Conservation (phyloP, 1,139 yeast species). For the Debaryomyces robertsiae region DNA sequence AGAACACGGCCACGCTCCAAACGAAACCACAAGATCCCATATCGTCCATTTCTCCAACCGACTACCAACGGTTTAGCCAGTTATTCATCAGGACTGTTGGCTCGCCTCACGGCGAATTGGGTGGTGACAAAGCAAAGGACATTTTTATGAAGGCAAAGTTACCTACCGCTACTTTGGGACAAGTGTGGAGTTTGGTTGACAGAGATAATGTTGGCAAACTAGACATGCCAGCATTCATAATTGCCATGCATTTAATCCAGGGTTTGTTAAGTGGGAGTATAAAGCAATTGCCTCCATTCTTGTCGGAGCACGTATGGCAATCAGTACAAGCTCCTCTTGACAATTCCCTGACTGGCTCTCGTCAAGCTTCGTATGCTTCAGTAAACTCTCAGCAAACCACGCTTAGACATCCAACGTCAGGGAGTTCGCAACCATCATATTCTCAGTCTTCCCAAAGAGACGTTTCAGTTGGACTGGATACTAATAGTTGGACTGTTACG, state of each 20-base stretch:
- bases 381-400: constrained; percentile 53
- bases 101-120: constrained; percentile 44
- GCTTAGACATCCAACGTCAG: constrained; percentile 32
- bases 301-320: constrained; percentile 73
- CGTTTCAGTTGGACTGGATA: constrained; percentile 15
- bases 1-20: constrained; percentile 31
- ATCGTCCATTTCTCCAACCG: constrained; percentile 65
- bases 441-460: constrained; percentile 15
- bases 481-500: constrained; percentile 65
- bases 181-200: constrained; percentile 89
- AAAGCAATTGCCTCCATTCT: constrained; percentile 64
- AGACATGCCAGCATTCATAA: constrained; percentile 71
- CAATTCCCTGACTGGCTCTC: constrained; percentile 22
- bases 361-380: constrained; percentile 49
- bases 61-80: constrained; percentile 69
- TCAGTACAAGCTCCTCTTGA: constrained; percentile 35
- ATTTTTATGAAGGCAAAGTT: constrained; percentile 87
- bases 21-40: constrained; percentile 44
- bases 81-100: constrained; percentile 80
- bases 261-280: constrained; percentile 70
- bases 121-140: constrained; percentile 78
- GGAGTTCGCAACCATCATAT: constrained; percentile 13
- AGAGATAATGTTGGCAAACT: constrained; percentile 71
- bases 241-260: constrained; percentile 96
- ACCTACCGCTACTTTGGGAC: constrained; percentile 74